Evolutionary conservation across 495 filamentous ascomycete genomes (phyloP).

Genomic region (Trichoderma gamsii): DNA sequence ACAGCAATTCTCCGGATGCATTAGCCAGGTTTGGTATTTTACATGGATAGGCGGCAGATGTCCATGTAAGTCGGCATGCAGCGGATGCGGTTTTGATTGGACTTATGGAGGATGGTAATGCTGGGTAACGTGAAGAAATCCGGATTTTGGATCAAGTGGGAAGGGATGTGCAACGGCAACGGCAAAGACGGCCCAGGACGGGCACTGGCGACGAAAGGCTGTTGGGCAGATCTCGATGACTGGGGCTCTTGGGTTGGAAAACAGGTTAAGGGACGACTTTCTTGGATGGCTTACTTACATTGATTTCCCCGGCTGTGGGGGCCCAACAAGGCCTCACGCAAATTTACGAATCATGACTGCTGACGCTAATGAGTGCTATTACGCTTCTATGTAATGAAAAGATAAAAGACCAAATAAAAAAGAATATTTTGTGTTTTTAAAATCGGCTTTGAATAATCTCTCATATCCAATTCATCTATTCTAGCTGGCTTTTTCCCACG

Average conservation of each 20-base stretch:
- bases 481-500: background rate
- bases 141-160: background rate
- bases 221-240: conserved; percentile 2
- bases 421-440: background rate
- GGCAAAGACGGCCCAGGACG: background rate
- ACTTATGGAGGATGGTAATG: background rate
- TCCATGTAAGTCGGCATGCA: background rate
- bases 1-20: background rate
- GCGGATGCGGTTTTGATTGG: background rate
- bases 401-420: background rate
- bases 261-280: background rate
- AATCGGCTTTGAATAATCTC: background rate
- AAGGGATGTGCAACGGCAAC: background rate
- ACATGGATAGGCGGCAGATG: background rate
- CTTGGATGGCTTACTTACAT: background rate
- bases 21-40: background rate
- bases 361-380: background rate
- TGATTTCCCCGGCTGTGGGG: background rate
- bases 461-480: background rate
- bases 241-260: background rate
- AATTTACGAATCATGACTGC: conserved; percentile 9
- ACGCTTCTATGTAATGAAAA: background rate
- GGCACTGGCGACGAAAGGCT: background rate
- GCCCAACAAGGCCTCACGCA: background rate
- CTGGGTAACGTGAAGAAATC: background rate